Percentiles rank a stretch among this genome's conserved stretches.
Evolutionary conservation across 345 rosid genomes (phyloP).

Genomic region (Salix caprea): DNA sequence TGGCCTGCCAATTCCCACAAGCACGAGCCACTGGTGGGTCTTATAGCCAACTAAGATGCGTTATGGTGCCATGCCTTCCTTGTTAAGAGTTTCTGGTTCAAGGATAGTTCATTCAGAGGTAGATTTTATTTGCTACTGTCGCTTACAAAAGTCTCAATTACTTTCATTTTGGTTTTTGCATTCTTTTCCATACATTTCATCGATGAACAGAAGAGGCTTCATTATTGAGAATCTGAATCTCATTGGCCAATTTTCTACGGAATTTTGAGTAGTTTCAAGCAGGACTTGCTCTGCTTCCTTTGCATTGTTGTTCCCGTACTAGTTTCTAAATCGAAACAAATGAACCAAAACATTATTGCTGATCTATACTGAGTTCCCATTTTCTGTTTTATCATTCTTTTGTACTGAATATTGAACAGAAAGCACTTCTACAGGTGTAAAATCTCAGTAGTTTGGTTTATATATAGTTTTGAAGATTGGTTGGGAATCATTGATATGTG

Average conservation of each 20-base stretch:
- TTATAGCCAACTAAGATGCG: slow-evolving; percentile 28
- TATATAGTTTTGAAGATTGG: background rate
- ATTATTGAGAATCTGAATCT: background rate
- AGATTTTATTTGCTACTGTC: background rate
- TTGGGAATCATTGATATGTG: background rate
- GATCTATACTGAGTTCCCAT: background rate
- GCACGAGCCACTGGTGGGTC: slow-evolving; percentile 19
- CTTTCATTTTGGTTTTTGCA: background rate
- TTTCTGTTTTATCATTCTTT: background rate
- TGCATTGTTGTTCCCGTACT: background rate
- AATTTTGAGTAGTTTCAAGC: background rate
- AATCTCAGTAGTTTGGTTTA: background rate
- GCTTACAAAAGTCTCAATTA: background rate
- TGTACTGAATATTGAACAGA: background rate
- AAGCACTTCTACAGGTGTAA: background rate
- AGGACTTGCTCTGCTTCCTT: background rate
- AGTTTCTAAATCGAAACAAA: background rate
- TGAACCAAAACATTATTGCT: background rate
- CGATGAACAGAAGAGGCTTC: background rate
- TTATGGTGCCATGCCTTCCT: background rate
- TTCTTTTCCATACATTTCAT: background rate
- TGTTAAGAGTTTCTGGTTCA: background rate
- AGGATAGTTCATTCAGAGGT: background rate
- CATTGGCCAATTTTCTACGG: background rate
- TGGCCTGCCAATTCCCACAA: slow-evolving; percentile 20